Conservation (phyloP, 73 alveolate genomes). For the Tetrahymena malaccensis region DNA sequence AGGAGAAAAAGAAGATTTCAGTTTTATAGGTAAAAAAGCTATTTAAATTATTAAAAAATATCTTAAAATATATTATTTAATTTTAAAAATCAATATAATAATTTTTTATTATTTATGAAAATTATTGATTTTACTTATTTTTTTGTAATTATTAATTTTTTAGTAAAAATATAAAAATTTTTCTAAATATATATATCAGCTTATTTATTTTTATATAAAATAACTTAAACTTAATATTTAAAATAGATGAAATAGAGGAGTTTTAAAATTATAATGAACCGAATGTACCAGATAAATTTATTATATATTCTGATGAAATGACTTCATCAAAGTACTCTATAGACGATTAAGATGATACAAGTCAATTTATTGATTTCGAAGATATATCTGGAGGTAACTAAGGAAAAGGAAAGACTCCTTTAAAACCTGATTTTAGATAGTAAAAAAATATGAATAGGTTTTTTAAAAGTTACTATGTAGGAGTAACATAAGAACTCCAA, state of each 20-base stretch:
- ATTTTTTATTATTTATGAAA: too few relatives aligned
- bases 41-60: too few relatives aligned
- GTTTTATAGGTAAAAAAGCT: too few relatives aligned
- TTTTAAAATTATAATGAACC: neutral
- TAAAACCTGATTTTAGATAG: neutral
- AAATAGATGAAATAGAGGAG: neutral
- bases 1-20: too few relatives aligned
- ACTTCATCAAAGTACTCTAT: neutral
- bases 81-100: too few relatives aligned
- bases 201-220: too few relatives aligned
- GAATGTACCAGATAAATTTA: neutral
- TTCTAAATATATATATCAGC: too few relatives aligned
- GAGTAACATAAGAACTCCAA: neutral
- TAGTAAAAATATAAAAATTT: too few relatives aligned
- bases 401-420: neutral
- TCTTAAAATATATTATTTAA: too few relatives aligned
- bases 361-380: neutral
- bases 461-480: neutral
- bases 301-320: neutral
- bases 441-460: neutral
- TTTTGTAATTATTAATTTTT: too few relatives aligned
- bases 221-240: neutral
- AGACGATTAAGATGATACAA: neutral
- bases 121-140: too few relatives aligned
- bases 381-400: neutral